Conservation (phyloP, 1,139 yeast species). For the Pichia sp. region DNA sequence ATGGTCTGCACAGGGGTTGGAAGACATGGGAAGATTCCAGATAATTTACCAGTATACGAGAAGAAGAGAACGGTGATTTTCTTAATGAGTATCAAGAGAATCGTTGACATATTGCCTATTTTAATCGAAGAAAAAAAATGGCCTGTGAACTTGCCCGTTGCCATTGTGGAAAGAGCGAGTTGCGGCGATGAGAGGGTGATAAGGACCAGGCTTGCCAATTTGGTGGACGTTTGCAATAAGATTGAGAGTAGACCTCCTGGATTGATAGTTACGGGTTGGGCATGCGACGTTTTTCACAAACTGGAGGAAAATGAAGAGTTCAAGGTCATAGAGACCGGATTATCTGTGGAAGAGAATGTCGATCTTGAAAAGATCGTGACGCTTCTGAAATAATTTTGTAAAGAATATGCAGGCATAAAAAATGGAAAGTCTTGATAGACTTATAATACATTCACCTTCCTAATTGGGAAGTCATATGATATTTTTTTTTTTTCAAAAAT, state of each 20-base stretch:
- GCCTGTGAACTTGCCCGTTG: conserved; percentile 72
- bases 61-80: conserved; percentile 76
- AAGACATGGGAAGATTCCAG: conserved; percentile 75
- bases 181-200: conserved; percentile 90
- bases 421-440: background rate
- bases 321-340: conserved; percentile 53
- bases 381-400: conserved; percentile 10
- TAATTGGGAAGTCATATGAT: conserved; percentile 9
- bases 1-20: conserved; percentile 95
- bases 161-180: conserved; percentile 85
- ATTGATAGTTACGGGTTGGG: conserved; percentile 72
- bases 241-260: conserved; percentile 95
- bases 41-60: conserved; percentile 66
- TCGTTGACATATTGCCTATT: conserved; percentile 60
- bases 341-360: conserved; percentile 56
- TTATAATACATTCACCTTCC: background rate
- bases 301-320: conserved; percentile 34
- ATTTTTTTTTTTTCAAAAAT: background rate
- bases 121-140: conserved; percentile 52
- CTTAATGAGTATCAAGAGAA: conserved; percentile 86
- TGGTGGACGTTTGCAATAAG: conserved; percentile 70
- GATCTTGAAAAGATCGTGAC: conserved; percentile 67
- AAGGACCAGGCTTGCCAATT: conserved; percentile 62
- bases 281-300: conserved; percentile 59
- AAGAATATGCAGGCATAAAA: too few species aligned